These are phyloP conservation scores for Coemansia furcata DNA, from an alignment of 192 early-diverging fungal species.

Conservation along the genomic window DNA sequence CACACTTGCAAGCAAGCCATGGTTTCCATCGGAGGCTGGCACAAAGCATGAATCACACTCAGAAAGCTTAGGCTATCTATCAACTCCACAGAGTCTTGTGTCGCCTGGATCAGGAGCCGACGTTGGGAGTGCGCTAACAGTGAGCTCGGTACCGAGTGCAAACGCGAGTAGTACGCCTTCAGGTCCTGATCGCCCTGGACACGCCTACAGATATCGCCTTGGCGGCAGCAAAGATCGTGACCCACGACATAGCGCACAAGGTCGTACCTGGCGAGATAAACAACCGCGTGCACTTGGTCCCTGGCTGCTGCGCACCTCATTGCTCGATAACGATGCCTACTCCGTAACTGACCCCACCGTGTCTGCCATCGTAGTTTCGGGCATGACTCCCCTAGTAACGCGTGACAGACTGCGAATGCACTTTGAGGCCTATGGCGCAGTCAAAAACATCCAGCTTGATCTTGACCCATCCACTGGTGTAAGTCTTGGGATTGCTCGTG, in stretches of 20 bases:
- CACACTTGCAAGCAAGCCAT: conserved; percentile 3
- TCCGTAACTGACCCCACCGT: conserved; percentile 13
- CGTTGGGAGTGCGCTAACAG: background rate
- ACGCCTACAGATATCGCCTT: background rate
- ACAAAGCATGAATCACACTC: background rate
- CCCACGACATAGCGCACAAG: conserved; percentile 20
- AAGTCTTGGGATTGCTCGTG: conserved; percentile 49
- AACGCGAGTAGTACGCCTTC: background rate
- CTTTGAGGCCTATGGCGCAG: conserved; percentile 41
- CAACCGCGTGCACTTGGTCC: background rate
- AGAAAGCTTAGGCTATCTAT: conserved; percentile 10
- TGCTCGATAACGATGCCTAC: conserved; percentile 35
- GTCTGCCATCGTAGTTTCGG: conserved; percentile 33
- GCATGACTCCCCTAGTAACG: conserved; percentile 48
- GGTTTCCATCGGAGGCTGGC: background rate
- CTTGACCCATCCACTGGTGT: conserved; percentile 50
- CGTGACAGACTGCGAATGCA: conserved; percentile 36
- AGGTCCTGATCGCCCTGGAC: background rate
- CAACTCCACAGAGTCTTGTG: conserved; percentile 28
- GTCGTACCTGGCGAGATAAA: conserved; percentile 28
- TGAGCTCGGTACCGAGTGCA: background rate
- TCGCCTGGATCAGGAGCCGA: conserved; percentile 21
- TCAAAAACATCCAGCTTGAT: conserved; percentile 35
- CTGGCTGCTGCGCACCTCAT: conserved; percentile 30
- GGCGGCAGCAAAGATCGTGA: conserved; percentile 8